These are phyloP conservation scores for Tieghemostelium lacteum DNA, from an alignment of 78 protist genomes.

Conservation along the genomic window DNA sequence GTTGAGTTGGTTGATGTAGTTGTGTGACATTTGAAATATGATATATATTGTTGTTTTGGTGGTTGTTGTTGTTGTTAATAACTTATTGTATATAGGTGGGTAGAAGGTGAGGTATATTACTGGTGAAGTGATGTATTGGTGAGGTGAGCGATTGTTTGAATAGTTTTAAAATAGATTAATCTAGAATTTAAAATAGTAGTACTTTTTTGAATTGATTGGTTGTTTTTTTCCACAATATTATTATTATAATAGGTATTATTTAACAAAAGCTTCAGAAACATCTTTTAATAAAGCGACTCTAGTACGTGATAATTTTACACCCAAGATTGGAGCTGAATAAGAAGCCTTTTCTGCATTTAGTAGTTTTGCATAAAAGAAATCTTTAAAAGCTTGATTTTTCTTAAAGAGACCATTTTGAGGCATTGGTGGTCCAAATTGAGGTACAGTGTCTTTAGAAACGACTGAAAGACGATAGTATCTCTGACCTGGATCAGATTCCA, in stretches of 20 bases:
- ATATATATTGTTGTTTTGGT: no score
- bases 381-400: slow-evolving; percentile 72
- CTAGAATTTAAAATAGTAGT: no score
- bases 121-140: no score
- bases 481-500: slow-evolving; percentile 64
- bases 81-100: no score
- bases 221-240: no score
- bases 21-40: no score
- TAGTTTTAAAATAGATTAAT: no score
- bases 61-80: no score
- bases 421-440: slow-evolving; percentile 69
- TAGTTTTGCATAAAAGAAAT: slow-evolving; percentile 77
- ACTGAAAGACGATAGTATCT: slow-evolving; percentile 65
- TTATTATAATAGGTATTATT: slow-evolving; percentile 20
- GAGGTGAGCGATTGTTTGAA: no score
- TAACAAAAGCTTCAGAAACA: slow-evolving; percentile 60
- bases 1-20: no score
- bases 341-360: slow-evolving; percentile 80
- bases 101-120: no score
- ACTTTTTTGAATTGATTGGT: no score
- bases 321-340: slow-evolving; percentile 70
- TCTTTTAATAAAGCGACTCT: slow-evolving; percentile 72
- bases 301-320: slow-evolving; percentile 65
- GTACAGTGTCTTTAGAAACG: slow-evolving; percentile 75
- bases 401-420: slow-evolving; percentile 66